Conservation (phyloP, 2,329 filamentous ascomycete species). For the Pseudodiploospora longispora region DNA sequence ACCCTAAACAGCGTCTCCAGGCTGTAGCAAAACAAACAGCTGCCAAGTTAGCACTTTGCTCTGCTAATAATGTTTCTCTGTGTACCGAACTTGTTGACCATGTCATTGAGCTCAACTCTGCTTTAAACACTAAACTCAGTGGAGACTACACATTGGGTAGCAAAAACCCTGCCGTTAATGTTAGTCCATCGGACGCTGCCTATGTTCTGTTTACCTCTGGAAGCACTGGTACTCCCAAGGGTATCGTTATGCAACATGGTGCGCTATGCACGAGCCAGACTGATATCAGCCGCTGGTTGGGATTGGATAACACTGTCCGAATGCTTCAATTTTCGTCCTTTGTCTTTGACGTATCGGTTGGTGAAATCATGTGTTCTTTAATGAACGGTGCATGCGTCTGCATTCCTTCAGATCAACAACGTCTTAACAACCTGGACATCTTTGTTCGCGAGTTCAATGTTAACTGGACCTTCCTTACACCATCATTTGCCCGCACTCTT, state of each 20-base stretch:
- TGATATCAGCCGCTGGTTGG: neutral
- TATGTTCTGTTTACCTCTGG: conserved; percentile 20
- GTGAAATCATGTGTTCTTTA: neutral
- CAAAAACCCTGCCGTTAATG: conserved; percentile 12
- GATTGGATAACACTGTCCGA: neutral
- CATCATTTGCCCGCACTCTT: conserved; percentile 1
- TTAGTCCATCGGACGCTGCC: conserved; percentile 7
- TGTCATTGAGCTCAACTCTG: neutral
- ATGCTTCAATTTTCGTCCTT: conserved; percentile 8
- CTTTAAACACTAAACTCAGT: neutral
- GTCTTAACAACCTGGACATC: conserved; percentile 6
- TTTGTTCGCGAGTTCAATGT: conserved; percentile 2
- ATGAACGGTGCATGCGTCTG: conserved; percentile 3
- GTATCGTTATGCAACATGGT: conserved; percentile 12
- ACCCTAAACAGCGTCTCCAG: conserved; percentile 3
- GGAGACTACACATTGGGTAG: conserved; percentile 10
- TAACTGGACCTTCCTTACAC: conserved; percentile 6
- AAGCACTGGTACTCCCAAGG: conserved; percentile 16
- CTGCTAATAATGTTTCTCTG: conserved; percentile 6
- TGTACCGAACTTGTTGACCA: conserved; percentile 1
- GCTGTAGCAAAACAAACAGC: neutral
- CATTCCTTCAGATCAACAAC: conserved; percentile 4
- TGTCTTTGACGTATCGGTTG: neutral
- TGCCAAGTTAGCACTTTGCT: neutral
- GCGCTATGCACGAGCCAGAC: conserved; percentile 1